Base-by-base conservation (phyloP, 2,329 filamentous ascomycete species). In the Aspergillus novofumigatus region DNA sequence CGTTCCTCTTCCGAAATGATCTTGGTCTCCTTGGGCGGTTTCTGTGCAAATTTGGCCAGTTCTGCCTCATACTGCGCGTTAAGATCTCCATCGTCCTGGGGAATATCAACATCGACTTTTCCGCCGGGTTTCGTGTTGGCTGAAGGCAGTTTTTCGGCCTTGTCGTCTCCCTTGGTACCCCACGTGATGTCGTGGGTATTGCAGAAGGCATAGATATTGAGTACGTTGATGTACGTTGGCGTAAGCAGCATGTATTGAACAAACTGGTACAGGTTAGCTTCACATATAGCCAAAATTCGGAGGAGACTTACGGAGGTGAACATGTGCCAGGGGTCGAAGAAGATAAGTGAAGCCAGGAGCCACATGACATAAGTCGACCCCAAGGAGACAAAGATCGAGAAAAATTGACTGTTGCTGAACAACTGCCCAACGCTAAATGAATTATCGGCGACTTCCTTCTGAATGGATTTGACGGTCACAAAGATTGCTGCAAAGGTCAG, bases 321-420 rank as follows among this genome's bases (percentile, higher is more conserved):
- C 92, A 99, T 97, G 78, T 99, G 94, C 93, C 94, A 99, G 3
- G 94, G 94, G 73, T 99, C 94, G 75, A 97, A 86, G 86, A 97
- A 97, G 65, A 99, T 81, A 63, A 99, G 81, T 8, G 92, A 96
- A 0, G 91, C 89, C 52, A 99, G 77, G 58, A 97, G 83, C 89
- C 92, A 99, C 68, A 99, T 87, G 60, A 95, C 83, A 72, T 94
- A 99, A 0, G 94, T 99, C 10, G 92, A 94, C 67, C 90, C 84
- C 68, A 97, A 84, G 0, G 92, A 97, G 52, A 99, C 86, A 66
- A 99, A 94, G 61, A 99, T 83, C 35, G 91, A 95, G 75, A 94
- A 92, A 78, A 99, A 97, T 57, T 95, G 85, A 61, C 86, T 81
- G 74, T 99, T 96, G 67, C 86, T 88, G 77, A 97, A 92, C 3